Base-by-base conservation (phyloP, 306 rosid genomes). In the Comarum palustre region DNA sequence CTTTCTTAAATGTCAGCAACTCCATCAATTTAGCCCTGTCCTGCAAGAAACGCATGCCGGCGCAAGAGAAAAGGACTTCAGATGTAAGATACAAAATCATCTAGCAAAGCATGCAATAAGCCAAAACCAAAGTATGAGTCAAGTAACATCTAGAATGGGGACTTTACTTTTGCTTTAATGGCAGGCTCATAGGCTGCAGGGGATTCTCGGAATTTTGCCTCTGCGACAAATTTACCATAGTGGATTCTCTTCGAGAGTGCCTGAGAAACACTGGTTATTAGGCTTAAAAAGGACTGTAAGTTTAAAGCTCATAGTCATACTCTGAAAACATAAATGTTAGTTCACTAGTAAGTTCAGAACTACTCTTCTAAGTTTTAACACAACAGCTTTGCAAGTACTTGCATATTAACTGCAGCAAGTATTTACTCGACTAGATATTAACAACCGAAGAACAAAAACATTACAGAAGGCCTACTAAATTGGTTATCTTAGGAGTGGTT, bases 141-240 rank as follows among this genome's bases (percentile, higher is more conserved):
- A 47, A 31, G 67, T 46, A 41, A 63, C n/a, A 14, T 2, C 5
- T 19, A 58, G 36, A 71, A 20, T 65, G 24, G 52, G 24, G 48
- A 43, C 8, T 43, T 78, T 78, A 86, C 90, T 76, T 86, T 69
- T 12, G 4, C 73, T 76, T 57, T 78, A 60, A 86, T 88, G 73
- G 87, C 86, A 61, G 60, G 64, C 72, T 85, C 82, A 20, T 81
- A 87, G 75, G 54, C 12, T 22, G 70, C 36, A 66, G 78, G 79
- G 48, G 75, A 71, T 19, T 79, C 82, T 62, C 24, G 77, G 78
- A 87, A 87, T 77, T 85, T 85, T 27, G 89, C 83, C 82, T 85
- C 89, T 22, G 87, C 89, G 39, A 87, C 89, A 79, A 87, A 87
- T 83, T 87, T 87, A 2, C 92, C 92, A 14, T 83, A 83, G 80